These are phyloP conservation scores for Cucurbita argyrosperma DNA, from an alignment of 306 rosid species.

Conservation along the genomic window DNA sequence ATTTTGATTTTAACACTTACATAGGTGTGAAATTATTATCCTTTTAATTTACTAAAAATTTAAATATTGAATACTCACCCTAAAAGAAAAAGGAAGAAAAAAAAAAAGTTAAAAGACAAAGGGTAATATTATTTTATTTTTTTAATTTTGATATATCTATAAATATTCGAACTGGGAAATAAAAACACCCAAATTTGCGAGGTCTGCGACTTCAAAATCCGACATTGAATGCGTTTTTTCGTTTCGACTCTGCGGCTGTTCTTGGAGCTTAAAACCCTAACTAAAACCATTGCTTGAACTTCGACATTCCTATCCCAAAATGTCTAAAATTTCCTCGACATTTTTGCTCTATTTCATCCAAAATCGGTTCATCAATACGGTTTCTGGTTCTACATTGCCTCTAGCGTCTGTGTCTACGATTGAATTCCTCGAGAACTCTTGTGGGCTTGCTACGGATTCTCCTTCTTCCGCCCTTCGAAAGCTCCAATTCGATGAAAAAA, in stretches of 20 bases:
- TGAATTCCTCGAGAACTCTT: neutral
- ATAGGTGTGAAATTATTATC: too few species aligned
- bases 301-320: neutral
- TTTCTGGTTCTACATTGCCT: neutral
- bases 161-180: too few species aligned
- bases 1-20: too few species aligned
- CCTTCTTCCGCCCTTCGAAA: neutral
- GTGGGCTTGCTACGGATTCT: neutral
- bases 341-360: neutral
- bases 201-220: neutral
- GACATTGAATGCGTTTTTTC: neutral
- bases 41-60: too few species aligned
- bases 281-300: neutral
- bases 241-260: neutral
- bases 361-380: neutral
- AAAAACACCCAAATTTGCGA: neutral
- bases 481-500: neutral
- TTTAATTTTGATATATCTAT: too few species aligned
- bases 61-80: too few species aligned
- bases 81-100: too few species aligned
- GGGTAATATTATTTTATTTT: too few species aligned
- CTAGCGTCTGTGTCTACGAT: neutral
- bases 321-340: neutral
- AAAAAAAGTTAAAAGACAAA: too few species aligned
- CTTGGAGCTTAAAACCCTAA: neutral